phyloP scores from a whole-genome alignment of 768 basidiomycete genomes.

The Clitopilus hobsonii region DNA sequence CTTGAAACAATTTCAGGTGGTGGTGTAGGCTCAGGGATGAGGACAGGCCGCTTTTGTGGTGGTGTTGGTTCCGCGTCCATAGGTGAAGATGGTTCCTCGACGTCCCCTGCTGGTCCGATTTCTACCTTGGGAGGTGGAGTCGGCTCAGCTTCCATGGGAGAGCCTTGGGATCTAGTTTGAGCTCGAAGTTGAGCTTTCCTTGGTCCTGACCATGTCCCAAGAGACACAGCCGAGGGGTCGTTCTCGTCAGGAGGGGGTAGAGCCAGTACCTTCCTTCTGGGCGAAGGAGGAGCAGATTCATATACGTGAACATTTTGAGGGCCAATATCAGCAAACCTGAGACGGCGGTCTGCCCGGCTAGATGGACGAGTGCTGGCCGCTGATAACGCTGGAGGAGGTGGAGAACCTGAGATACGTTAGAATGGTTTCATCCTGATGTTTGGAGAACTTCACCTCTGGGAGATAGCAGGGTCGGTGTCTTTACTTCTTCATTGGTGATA shows the following conservation, averaged over 20 bases:
- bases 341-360: slow-evolving; percentile 47
- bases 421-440: no score
- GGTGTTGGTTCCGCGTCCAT: neutral
- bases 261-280: slow-evolving; percentile 54
- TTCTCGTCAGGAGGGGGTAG: slow-evolving; percentile 44
- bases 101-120: neutral
- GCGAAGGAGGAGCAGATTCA: slow-evolving; percentile 76
- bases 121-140: neutral
- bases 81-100: neutral
- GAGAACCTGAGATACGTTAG: neutral
- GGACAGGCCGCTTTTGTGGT: neutral
- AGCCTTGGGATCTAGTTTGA: neutral
- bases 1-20: neutral
- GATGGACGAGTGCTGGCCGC: slow-evolving; percentile 55
- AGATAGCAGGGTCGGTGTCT: slow-evolving; percentile 1
- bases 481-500: slow-evolving; percentile 11
- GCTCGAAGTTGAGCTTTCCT: slow-evolving; percentile 9
- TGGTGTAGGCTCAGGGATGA: slow-evolving; percentile 1
- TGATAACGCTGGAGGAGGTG: slow-evolving; percentile 42
- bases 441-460: slow-evolving; percentile 10
- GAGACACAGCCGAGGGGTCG: slow-evolving; percentile 34
- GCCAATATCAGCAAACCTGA: slow-evolving; percentile 74
- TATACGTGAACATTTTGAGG: slow-evolving; percentile 79
- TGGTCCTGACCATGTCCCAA: slow-evolving; percentile 31
- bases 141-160: neutral